phyloP scores from a whole-genome alignment of 2,329 filamentous ascomycete species.

The Fusarium sp. region DNA sequence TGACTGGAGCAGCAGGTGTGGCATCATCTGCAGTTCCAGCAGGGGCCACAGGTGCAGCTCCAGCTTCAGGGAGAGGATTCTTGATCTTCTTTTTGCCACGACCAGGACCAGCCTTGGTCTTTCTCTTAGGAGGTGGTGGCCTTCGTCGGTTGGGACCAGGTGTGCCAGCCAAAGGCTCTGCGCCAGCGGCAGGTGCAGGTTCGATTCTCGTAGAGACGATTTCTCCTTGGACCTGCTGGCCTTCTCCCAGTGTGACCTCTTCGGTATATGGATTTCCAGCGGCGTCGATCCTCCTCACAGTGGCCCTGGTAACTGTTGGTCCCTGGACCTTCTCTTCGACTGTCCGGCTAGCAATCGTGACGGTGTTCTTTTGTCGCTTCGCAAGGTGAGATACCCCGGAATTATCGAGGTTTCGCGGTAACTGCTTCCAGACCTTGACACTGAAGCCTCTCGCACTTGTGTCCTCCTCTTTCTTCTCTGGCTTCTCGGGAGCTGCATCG shows the following conservation, averaged over 20 bases:
- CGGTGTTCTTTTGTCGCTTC: slow-evolving; percentile 69
- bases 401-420: slow-evolving; percentile 68
- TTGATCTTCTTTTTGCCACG: slow-evolving; percentile 85
- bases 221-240: slow-evolving; percentile 83
- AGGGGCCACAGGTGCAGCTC: slow-evolving; percentile 50
- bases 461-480: slow-evolving; percentile 73
- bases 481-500: slow-evolving; percentile 62
- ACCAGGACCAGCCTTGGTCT: slow-evolving; percentile 78
- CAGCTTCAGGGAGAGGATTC: slow-evolving; percentile 54
- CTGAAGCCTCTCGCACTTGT: slow-evolving; percentile 64
- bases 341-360: slow-evolving; percentile 67
- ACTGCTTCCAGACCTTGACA: slow-evolving; percentile 70
- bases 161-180: slow-evolving; percentile 62
- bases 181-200: slow-evolving; percentile 55
- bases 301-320: slow-evolving; percentile 78
- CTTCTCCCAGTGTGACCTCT: slow-evolving; percentile 83
- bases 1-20: slow-evolving; percentile 52
- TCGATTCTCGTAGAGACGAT: slow-evolving; percentile 73
- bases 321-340: slow-evolving; percentile 57
- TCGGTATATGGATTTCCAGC: slow-evolving; percentile 86
- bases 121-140: slow-evolving; percentile 82
- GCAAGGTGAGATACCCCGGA: slow-evolving; percentile 66
- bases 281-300: slow-evolving; percentile 80
- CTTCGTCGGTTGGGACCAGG: slow-evolving; percentile 65
- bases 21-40: slow-evolving; percentile 52